Base-by-base conservation (phyloP, 176 grass and related monocot genomes). In the Aegilops sharonensis region DNA sequence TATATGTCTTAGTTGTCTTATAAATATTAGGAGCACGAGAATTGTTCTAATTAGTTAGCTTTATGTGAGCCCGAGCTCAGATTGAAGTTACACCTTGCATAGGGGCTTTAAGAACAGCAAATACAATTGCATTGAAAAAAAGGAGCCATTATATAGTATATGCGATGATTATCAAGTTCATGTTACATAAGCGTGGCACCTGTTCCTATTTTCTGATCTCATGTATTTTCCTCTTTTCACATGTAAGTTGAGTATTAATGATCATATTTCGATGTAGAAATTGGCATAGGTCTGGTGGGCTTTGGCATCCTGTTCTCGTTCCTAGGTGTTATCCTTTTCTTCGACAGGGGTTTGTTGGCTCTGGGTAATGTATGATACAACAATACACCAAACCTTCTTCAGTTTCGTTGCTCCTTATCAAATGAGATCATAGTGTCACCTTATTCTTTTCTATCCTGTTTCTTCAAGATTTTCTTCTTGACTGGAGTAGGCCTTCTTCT, bases 301-400 rank as follows among this genome's bases (percentile, higher is more conserved):
- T 98, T 95, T 89, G 91, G 91, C 60, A 92, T 98, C 74, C 80
- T 98, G 68, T 98, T 98, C 88, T 87, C 93, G 23, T 95, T 98
- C 86, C 90, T 98, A 72, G 95, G 88, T 65, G 77, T 95, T 67
- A 91, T 98, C 77, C 91, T 98, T 85, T 94, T 98, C 83, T 98
- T 98, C 8, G 95, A 98, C 64, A 92, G 95, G 86, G 95, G 95
- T 43, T 94, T 98, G 85, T 94, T 98, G 79, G 95, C 95, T 89
- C 93, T 98, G 29, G 95, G 93, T 94, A 98, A 98, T 95, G 95
- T 98, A 94, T 90, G 95, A 84, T 79, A 77, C 64, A 52, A 69
- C 39, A 77, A 64, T 79, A 81, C 78, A 29, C 78, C 64, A 54
- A 81, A 65, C 78, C 64, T 83, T 79, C 1, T 66, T 91, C 75